Evolutionary conservation across 257 asterid species (phyloP).

Genomic region (Galeopsis tetrahit): DNA sequence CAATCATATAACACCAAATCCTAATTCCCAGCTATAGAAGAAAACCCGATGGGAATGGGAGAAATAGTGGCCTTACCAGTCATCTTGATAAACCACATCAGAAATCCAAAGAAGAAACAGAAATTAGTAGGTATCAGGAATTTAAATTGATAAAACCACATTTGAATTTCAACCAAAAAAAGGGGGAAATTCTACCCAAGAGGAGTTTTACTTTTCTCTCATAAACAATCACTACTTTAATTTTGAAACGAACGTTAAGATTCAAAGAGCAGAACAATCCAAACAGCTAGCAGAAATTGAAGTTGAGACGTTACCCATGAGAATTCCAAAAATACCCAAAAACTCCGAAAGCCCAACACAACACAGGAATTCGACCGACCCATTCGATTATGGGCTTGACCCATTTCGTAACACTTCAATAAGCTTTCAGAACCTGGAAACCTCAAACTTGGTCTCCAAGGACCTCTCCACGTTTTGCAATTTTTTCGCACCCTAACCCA

Average conservation of each 20-base stretch:
- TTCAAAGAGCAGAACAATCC: neutral
- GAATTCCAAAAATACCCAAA: constrained; percentile 96
- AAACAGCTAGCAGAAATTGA: constrained; percentile 14
- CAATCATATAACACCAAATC: constrained; percentile 11
- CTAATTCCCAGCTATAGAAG: constrained; percentile 2
- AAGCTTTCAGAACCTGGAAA: too few species aligned
- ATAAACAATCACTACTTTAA: constrained; percentile 80
- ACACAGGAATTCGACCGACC: constrained; percentile 81
- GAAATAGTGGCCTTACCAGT: constrained; percentile 66
- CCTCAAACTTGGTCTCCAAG: too few species aligned
- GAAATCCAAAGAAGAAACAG: constrained; percentile 4
- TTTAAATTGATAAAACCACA: constrained; percentile 7
- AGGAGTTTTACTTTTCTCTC: constrained; percentile 93
- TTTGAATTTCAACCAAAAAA: constrained; percentile 14
- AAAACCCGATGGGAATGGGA: constrained; percentile 14
- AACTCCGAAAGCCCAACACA: constrained; percentile 94
- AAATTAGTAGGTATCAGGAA: neutral
- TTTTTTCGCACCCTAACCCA: too few species aligned
- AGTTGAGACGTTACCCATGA: constrained; percentile 67
- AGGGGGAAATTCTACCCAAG: constrained; percentile 50
- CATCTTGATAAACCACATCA: constrained; percentile 66
- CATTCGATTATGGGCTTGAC: constrained; percentile 12
- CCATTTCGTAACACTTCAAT: too few species aligned
- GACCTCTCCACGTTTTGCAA: too few species aligned
- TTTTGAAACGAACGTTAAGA: neutral